Percentiles rank a stretch among this genome's conserved stretches.
Conservation (phyloP, 768 basidiomycete genomes). For the Sutorius australiensis region DNA sequence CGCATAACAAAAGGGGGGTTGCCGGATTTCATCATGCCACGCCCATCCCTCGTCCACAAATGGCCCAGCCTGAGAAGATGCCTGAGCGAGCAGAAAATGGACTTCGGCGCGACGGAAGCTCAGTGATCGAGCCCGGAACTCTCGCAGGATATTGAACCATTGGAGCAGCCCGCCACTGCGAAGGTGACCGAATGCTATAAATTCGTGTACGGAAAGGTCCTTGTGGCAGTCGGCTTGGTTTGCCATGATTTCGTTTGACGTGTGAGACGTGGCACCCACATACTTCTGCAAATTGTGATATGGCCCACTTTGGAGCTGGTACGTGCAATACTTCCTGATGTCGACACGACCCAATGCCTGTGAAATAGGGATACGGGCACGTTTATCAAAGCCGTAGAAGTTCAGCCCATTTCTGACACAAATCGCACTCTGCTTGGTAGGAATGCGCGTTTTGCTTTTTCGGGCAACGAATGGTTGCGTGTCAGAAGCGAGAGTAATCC, state of each 20-base stretch:
- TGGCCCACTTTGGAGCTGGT: conserved; percentile 28
- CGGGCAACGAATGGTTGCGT: conserved; percentile 22
- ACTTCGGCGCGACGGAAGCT: conserved; percentile 40
- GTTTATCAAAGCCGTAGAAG: conserved; percentile 30
- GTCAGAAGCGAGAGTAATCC: conserved; percentile 23
- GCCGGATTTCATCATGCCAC: conserved; percentile 41
- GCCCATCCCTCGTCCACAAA: conserved; percentile 11
- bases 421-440: conserved; percentile 11
- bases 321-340: conserved; percentile 28
- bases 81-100: conserved; percentile 41
- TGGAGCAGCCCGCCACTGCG: conserved; percentile 45
- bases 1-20: conserved; percentile 32
- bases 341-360: conserved; percentile 8
- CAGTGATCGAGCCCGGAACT: conserved; percentile 38
- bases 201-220: conserved; percentile 44
- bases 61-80: conserved; percentile 42
- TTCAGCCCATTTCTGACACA: conserved; percentile 34
- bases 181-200: conserved; percentile 41
- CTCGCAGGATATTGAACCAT: conserved; percentile 50
- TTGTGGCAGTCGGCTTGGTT: conserved; percentile 39
- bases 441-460: conserved; percentile 13
- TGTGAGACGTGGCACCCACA: conserved; percentile 35
- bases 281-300: conserved; percentile 39
- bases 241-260: conserved; percentile 43
- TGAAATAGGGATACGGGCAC: conserved; percentile 11